Evolutionary conservation across 306 rosid genomes (phyloP).

Genomic region (Urtica urens): DNA sequence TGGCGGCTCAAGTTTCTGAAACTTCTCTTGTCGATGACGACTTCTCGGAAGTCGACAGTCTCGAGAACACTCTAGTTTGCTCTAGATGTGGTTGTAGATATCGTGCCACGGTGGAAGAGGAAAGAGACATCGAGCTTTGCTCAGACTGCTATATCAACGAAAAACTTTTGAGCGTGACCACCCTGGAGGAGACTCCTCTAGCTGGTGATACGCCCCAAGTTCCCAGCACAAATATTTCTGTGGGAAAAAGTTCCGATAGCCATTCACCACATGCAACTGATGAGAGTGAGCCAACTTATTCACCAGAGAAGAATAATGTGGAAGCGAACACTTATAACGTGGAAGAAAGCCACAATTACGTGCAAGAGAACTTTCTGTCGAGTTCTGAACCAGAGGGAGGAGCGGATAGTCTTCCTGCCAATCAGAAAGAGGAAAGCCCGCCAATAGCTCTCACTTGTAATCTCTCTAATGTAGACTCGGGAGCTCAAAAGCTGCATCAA

Average conservation of each 20-base stretch:
- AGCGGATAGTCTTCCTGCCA: constrained; percentile 23
- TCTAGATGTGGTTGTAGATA: constrained; percentile 44
- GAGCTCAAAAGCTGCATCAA: constrained; percentile 31
- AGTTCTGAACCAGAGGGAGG: constrained; percentile 25
- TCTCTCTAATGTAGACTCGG: constrained; percentile 19
- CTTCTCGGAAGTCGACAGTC: constrained; percentile 24
- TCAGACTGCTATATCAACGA: constrained; percentile 45
- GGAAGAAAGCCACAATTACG: constrained; percentile 26
- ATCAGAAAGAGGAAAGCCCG: constrained; percentile 25
- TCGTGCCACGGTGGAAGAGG: constrained; percentile 23
- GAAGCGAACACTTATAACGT: constrained; percentile 28
- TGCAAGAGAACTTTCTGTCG: constrained; percentile 28
- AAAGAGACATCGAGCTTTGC: constrained; percentile 31
- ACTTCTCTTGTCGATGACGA: constrained; percentile 29
- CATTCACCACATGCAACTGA: constrained; percentile 25
- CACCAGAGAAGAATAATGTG: constrained; percentile 25
- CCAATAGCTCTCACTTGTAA: constrained; percentile 22
- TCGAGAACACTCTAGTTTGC: constrained; percentile 35
- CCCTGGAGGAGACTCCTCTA: constrained; percentile 28
- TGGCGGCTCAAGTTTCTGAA: constrained; percentile 27
- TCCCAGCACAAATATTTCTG: constrained; percentile 19
- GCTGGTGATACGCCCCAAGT: constrained; percentile 26
- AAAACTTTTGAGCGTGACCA: constrained; percentile 19
- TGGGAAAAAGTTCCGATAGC: constrained; percentile 26
- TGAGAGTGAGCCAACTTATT: constrained; percentile 23